These are phyloP conservation scores for Globisporangium spinosum DNA, from an alignment of 352 stramenopile genomes.

Conservation along the genomic window DNA sequence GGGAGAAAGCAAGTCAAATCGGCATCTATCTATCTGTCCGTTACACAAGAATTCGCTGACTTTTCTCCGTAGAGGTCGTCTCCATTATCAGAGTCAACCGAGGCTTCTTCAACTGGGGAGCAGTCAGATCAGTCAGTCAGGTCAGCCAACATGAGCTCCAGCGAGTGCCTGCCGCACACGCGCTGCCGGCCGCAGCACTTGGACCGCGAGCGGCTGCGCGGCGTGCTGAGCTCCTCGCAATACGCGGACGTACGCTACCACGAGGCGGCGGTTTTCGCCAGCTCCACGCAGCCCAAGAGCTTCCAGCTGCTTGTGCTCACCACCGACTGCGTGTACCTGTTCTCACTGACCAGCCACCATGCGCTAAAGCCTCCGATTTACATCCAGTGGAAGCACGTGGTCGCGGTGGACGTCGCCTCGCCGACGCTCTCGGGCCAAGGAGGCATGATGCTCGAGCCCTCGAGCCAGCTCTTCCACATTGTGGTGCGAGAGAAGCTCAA, in stretches of 20 bases:
- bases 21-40: constrained; percentile 5
- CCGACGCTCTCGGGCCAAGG: constrained; percentile 34
- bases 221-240: constrained; percentile 25
- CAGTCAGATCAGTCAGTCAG: neutral
- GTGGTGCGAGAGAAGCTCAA: constrained; percentile 18
- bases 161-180: constrained; percentile 31
- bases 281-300: constrained; percentile 16
- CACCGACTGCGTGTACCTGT: constrained; percentile 37
- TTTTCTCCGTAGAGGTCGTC: neutral
- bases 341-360: constrained; percentile 32
- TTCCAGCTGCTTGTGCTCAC: constrained; percentile 57
- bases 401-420: constrained; percentile 34
- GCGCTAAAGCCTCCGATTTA: constrained; percentile 14
- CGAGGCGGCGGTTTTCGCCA: constrained; percentile 49
- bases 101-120: neutral
- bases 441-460: constrained; percentile 40
- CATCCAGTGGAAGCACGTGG: constrained; percentile 27
- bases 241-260: constrained; percentile 46
- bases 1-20: neutral
- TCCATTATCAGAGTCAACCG: neutral
- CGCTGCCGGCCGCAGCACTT: constrained; percentile 51
- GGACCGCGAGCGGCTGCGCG: constrained; percentile 50
- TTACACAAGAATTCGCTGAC: constrained; percentile 19
- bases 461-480: constrained; percentile 53
- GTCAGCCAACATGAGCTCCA: constrained; percentile 5